A percentile compares a stretch with the other conserved stretches of the same genome.
Conservation (phyloP, 2,329 filamentous ascomycete species). For the Intubia oerlemansii region DNA sequence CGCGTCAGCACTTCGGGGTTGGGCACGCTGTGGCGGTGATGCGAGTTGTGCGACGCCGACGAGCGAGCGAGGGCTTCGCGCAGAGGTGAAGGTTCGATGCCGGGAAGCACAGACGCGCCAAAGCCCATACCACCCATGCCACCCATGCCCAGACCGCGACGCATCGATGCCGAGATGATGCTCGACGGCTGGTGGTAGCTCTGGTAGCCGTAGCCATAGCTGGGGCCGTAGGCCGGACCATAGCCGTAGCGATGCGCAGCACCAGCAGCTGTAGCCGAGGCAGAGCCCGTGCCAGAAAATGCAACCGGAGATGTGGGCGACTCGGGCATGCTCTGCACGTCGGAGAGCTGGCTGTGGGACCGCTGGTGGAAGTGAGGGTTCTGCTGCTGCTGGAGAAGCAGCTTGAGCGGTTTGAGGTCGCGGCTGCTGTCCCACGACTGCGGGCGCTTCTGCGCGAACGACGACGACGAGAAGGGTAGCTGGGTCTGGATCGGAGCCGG, state of each 20-base stretch:
- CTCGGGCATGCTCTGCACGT: too few species aligned
- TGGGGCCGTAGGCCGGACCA: too few species aligned
- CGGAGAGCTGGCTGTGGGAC: constrained; percentile 9
- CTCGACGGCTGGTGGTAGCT: constrained; percentile 1
- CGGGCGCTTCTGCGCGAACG: constrained; percentile 23
- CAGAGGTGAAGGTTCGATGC: constrained; percentile 10
- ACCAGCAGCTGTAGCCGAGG: too few species aligned
- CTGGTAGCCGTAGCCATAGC: too few species aligned
- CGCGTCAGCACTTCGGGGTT: constrained; percentile 4
- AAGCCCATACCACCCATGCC: constrained; percentile 1
- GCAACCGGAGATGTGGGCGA: too few species aligned
- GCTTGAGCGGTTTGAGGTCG: constrained; percentile 64
- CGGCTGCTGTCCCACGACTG: constrained; percentile 41
- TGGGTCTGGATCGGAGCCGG: background rate
- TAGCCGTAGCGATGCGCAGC: too few species aligned
- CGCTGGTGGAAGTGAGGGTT: too few species aligned
- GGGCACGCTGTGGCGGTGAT: constrained; percentile 8
- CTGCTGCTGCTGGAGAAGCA: constrained; percentile 36
- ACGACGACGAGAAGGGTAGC: constrained; percentile 7
- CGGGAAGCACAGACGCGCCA: background rate
- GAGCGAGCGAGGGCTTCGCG: constrained; percentile 7
- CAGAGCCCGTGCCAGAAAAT: too few species aligned
- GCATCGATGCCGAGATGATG: constrained; percentile 1
- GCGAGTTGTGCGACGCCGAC: constrained; percentile 2
- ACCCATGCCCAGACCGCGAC: constrained; percentile 3